Conservation (phyloP, 2,329 filamentous ascomycete genomes). For the Epichloe uncinata region DNA sequence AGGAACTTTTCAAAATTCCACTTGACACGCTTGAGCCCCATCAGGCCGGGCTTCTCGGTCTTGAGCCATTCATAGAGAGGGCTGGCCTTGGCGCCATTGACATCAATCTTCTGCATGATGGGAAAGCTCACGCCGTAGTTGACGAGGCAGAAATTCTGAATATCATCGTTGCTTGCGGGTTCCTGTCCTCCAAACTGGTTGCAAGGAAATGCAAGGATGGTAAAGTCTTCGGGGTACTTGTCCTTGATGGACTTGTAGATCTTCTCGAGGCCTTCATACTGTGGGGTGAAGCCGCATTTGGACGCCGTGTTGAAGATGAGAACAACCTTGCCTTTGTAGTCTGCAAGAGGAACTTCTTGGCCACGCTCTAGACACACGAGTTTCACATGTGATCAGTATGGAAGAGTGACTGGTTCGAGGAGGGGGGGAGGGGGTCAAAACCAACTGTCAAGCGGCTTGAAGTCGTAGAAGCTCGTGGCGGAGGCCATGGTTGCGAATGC, state of each 20-base stretch:
- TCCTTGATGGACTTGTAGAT: slow-evolving; percentile 69
- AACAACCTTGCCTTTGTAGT: slow-evolving; percentile 83
- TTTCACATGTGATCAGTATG: slow-evolving; percentile 7
- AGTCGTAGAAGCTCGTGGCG: slow-evolving; percentile 57
- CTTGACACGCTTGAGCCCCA: slow-evolving; percentile 87
- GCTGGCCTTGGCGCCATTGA: slow-evolving; percentile 73
- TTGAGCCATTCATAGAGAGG: slow-evolving; percentile 55
- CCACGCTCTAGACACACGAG: slow-evolving; percentile 34
- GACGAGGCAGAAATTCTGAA: slow-evolving; percentile 74
- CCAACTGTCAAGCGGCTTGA: slow-evolving; percentile 67
- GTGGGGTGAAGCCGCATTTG: slow-evolving; percentile 98
- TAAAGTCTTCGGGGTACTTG: slow-evolving; percentile 61
- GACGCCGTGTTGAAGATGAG: slow-evolving; percentile 96
- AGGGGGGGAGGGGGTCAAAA: background rate
- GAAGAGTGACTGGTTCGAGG: background rate
- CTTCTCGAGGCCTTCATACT: slow-evolving; percentile 81
- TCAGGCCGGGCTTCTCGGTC: slow-evolving; percentile 60
- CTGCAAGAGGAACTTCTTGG: slow-evolving; percentile 51
- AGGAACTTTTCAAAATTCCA: slow-evolving; percentile 99
- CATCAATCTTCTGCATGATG: slow-evolving; percentile 81
- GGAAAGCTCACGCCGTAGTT: slow-evolving; percentile 92
- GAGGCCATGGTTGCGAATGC: slow-evolving; percentile 22
- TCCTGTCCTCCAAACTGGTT: slow-evolving; percentile 95
- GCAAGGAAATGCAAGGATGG: slow-evolving; percentile 91
- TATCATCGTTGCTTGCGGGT: slow-evolving; percentile 68